phyloP scores from a whole-genome alignment of 768 basidiomycete genomes.

The Lentinula guzmanii region DNA sequence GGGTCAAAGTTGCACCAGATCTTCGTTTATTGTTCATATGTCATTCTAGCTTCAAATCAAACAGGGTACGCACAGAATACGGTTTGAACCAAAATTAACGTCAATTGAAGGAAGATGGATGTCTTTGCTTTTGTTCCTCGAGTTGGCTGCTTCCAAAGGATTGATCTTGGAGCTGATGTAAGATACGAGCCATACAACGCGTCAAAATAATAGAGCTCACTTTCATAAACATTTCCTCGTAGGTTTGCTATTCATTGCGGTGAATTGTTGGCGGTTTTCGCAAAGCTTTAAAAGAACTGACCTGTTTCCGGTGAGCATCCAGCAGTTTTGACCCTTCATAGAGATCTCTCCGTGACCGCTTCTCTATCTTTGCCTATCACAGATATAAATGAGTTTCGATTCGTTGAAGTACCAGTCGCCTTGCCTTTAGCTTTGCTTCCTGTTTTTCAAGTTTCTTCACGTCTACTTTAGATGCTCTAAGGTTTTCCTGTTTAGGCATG shows the following conservation, averaged over 20 bases:
- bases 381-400: not conserved
- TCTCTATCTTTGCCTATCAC: slow-evolving; percentile 89
- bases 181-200: not conserved
- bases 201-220: slow-evolving; percentile 29
- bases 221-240: slow-evolving; percentile 99
- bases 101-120: slow-evolving; percentile 94
- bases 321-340: slow-evolving; percentile 97
- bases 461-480: slow-evolving; percentile 84
- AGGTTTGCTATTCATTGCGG: slow-evolving; percentile 64
- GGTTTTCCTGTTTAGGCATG: not conserved
- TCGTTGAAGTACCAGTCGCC: slow-evolving; percentile 6
- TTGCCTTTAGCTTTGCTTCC: slow-evolving; percentile 89
- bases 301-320: slow-evolving; percentile 89
- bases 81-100: slow-evolving; percentile 92
- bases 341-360: slow-evolving; percentile 81
- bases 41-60: not conserved
- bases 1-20: slow-evolving; percentile 78
- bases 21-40: slow-evolving; percentile 27
- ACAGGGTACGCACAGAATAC: slow-evolving; percentile 61
- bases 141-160: slow-evolving; percentile 72
- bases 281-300: slow-evolving; percentile 16
- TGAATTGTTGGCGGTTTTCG: slow-evolving; percentile 2
- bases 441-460: slow-evolving; percentile 95
- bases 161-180: slow-evolving; percentile 56
- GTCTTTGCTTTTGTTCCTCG: slow-evolving; percentile 97